These are phyloP conservation scores for Dorcoceras hygrometricum DNA, from an alignment of 257 asterid genomes.

Conservation along the genomic window DNA sequence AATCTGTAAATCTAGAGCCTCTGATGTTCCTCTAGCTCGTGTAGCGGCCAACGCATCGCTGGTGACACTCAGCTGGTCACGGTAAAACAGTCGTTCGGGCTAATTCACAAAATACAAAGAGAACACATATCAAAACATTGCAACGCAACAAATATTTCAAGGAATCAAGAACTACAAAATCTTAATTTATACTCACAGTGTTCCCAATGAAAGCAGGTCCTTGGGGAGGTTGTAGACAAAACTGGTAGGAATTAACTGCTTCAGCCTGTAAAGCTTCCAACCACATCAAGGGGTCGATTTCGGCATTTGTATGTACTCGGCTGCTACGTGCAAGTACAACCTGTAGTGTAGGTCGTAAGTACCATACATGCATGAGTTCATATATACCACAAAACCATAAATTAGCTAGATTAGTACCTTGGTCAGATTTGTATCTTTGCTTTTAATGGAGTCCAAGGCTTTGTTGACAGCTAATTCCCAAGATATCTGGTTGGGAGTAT, in stretches of 20 bases:
- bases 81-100: slow-evolving; percentile 93
- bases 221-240: slow-evolving; percentile 88
- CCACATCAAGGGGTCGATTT: slow-evolving; percentile 79
- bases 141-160: slow-evolving; percentile 6
- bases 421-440: slow-evolving; percentile 48
- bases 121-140: slow-evolving; percentile 14
- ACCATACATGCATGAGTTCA: background rate
- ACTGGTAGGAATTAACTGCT: slow-evolving; percentile 79
- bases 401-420: slow-evolving; percentile 48
- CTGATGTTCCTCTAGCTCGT: slow-evolving; percentile 83
- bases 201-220: slow-evolving; percentile 94
- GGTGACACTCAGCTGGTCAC: slow-evolving; percentile 58
- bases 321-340: slow-evolving; percentile 98
- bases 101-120: slow-evolving; percentile 30
- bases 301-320: slow-evolving; percentile 64
- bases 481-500: slow-evolving; percentile 60
- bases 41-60: slow-evolving; percentile 99
- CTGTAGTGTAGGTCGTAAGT: too few species aligned
- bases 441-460: slow-evolving; percentile 68
- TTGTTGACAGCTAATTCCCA: slow-evolving; percentile 72
- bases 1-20: slow-evolving; percentile 67
- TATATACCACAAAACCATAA: background rate
- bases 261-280: slow-evolving; percentile 68
- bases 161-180: background rate
- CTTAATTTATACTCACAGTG: slow-evolving; percentile 55